Percentiles rank a stretch among this genome's conserved stretches.
Conservation (phyloP, 2,329 filamentous ascomycete genomes). For the Pseudogymnoascus sp. region DNA sequence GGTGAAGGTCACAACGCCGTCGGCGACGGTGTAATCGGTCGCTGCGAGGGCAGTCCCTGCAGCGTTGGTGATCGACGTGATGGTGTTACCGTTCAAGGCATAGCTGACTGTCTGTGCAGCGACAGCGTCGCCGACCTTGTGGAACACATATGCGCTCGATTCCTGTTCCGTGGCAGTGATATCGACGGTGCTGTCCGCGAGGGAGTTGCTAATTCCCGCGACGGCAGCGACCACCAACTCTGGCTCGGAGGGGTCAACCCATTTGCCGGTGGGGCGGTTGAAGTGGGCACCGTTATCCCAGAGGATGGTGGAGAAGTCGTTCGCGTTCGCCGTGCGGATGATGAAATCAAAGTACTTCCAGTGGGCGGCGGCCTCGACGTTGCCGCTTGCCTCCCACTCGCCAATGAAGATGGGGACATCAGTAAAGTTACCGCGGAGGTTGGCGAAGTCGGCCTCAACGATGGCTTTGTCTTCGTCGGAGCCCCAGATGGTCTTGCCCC, state of each 20-base stretch:
- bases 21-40: conserved; percentile 41
- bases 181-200: conserved; percentile 46
- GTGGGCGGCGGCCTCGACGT: conserved; percentile 46
- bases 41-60: conserved; percentile 30
- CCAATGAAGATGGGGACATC: conserved; percentile 48
- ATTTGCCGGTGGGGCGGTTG: conserved; percentile 39
- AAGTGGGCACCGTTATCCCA: conserved; percentile 57
- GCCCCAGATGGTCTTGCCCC: conserved; percentile 55
- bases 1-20: conserved; percentile 39
- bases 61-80: conserved; percentile 34
- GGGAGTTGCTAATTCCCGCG: conserved; percentile 37
- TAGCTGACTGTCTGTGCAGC: conserved; percentile 39
- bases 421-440: conserved; percentile 46
- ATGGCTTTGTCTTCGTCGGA: conserved; percentile 43
- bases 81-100: conserved; percentile 45
- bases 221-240: conserved; percentile 40
- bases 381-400: conserved; percentile 45
- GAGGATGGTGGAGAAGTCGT: conserved; percentile 42
- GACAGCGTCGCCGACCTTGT: conserved; percentile 39
- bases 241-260: conserved; percentile 42
- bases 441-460: conserved; percentile 41
- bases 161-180: conserved; percentile 35
- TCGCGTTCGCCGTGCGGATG: conserved; percentile 38
- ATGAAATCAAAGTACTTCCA: conserved; percentile 52
- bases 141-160: conserved; percentile 48